Percentiles rank a stretch among this genome's conserved stretches.
phyloP scores from a whole-genome alignment of 768 basidiomycete genomes.

The Tricholoma sp. region DNA sequence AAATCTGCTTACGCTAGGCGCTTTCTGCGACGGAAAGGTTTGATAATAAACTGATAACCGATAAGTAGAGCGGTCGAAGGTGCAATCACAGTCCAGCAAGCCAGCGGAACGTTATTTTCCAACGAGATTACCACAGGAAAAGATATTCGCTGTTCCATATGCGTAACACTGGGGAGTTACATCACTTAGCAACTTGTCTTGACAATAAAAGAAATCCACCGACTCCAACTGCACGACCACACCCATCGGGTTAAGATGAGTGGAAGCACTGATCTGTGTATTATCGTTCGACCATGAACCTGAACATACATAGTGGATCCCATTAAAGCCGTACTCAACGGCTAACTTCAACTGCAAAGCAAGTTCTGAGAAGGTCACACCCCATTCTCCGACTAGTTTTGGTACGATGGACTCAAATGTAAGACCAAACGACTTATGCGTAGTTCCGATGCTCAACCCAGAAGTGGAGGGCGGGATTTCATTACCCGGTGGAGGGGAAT shows the following conservation, averaged over 20 bases:
- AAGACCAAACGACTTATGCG: conserved; percentile 46
- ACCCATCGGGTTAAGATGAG: conserved; percentile 40
- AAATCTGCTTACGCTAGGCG: conserved; percentile 44
- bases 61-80: conserved; percentile 50
- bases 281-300: conserved; percentile 46
- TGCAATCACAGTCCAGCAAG: conserved; percentile 45
- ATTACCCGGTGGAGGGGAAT: conserved; percentile 11
- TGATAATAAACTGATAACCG: conserved; percentile 53
- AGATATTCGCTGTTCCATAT: conserved; percentile 52
- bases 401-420: conserved; percentile 43
- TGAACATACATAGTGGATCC: conserved; percentile 37
- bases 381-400: conserved; percentile 45
- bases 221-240: conserved; percentile 55
- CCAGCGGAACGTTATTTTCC: conserved; percentile 40
- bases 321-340: conserved; percentile 43
- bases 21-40: conserved; percentile 47
- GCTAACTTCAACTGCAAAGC: conserved; percentile 46
- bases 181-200: conserved; percentile 5
- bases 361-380: conserved; percentile 49
- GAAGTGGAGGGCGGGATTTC: conserved; percentile 38
- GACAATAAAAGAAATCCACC: conserved; percentile 22
- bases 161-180: conserved; percentile 38
- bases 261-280: conserved; percentile 37
- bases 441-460: conserved; percentile 43
- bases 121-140: conserved; percentile 55